Evolutionary conservation across 2,329 filamentous ascomycete species (phyloP).

Genomic region (Xylaria digitata): DNA sequence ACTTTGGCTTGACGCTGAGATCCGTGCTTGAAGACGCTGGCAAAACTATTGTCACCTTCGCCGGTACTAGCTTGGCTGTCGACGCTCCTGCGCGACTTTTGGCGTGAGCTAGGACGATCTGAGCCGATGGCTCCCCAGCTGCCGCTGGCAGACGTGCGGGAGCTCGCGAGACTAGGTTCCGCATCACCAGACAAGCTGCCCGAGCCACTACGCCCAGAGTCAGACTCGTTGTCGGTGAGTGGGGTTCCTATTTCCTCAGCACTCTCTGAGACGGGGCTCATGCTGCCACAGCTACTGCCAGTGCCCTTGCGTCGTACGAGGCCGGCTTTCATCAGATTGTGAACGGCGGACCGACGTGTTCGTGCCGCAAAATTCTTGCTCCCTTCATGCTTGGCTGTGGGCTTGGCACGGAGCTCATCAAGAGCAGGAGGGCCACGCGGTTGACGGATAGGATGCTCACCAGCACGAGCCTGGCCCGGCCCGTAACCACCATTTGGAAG

Average conservation of each 20-base stretch:
- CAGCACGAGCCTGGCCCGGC: conserved; percentile 90
- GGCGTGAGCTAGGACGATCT: conserved; percentile 78
- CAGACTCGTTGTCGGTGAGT: conserved; percentile 78
- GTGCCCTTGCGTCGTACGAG: conserved; percentile 85
- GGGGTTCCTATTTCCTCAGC: conserved; percentile 74
- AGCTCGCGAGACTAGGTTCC: conserved; percentile 75
- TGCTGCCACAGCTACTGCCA: conserved; percentile 77
- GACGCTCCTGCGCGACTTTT: conserved; percentile 71
- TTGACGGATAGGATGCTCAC: conserved; percentile 93
- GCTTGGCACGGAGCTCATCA: conserved; percentile 89
- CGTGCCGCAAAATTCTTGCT: conserved; percentile 98
- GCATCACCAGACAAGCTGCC: conserved; percentile 82
- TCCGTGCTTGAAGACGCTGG: conserved; percentile 72
- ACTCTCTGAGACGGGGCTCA: conserved; percentile 89
- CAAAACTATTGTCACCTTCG: conserved; percentile 71
- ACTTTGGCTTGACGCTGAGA: conserved; percentile 64
- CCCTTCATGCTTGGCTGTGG: conserved; percentile 91
- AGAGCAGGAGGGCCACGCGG: conserved; percentile 91
- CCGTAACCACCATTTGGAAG: conserved; percentile 83
- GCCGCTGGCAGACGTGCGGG: conserved; percentile 79
- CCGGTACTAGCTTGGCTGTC: conserved; percentile 74
- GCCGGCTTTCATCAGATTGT: conserved; percentile 90
- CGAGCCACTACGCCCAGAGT: conserved; percentile 77
- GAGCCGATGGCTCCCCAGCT: conserved; percentile 85
- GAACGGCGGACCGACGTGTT: conserved; percentile 89